Evolutionary conservation across 116 monocot genomes (phyloP).

Genomic region (Posidonia oceanica): DNA sequence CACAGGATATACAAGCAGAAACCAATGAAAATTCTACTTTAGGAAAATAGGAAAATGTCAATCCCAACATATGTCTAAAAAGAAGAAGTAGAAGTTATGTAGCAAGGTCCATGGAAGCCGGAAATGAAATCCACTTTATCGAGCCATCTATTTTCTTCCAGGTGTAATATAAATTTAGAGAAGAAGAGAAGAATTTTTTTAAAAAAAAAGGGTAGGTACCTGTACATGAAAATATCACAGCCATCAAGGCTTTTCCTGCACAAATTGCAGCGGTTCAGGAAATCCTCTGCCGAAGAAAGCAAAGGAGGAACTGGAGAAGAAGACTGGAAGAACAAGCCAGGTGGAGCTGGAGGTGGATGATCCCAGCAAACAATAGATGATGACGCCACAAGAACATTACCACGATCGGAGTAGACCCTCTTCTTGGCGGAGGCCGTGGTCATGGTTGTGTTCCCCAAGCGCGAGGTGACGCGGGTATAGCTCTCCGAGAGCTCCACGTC

Average conservation of each 20-base stretch:
- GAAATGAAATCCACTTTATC: no score
- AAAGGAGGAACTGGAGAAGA: background rate
- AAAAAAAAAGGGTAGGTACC: background rate
- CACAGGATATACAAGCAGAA: no score
- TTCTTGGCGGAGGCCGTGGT: background rate
- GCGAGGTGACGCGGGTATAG: constrained; percentile 9
- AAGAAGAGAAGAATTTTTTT: no score
- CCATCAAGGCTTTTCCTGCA: constrained; percentile 12
- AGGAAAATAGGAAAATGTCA: no score
- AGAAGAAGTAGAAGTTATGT: no score
- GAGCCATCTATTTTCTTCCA: no score
- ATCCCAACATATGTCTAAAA: no score
- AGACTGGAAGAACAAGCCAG: background rate
- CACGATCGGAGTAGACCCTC: background rate
- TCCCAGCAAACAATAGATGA: no score
- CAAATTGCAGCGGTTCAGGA: constrained; percentile 2
- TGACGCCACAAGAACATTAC: background rate
- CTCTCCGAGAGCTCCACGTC: constrained; percentile 12
- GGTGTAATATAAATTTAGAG: no score
- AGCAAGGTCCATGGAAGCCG: no score
- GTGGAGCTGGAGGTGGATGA: no score
- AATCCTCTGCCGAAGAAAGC: background rate
- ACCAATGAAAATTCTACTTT: no score
- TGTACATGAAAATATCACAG: constrained; percentile 13
- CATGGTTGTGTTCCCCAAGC: background rate